These are phyloP conservation scores for Penicillium sp. DNA, from an alignment of 2,329 filamentous ascomycete species.

Conservation along the genomic window DNA sequence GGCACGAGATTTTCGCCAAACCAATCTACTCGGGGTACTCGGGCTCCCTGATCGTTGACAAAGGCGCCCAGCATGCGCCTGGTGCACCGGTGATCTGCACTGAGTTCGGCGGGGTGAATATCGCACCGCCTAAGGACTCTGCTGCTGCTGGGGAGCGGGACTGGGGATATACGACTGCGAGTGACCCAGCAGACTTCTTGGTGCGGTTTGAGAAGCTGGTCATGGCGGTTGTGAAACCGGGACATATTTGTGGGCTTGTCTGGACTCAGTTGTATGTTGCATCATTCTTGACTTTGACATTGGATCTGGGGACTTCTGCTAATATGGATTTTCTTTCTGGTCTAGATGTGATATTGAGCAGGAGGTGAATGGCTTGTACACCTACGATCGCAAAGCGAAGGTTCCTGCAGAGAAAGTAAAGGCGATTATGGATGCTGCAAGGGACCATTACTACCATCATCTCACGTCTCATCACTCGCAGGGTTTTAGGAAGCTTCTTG, in stretches of 20 bases:
- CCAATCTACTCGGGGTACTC: conserved; percentile 39
- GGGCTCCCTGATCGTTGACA: conserved; percentile 41
- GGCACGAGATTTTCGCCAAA: conserved; percentile 55
- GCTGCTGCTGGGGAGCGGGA: conserved; percentile 47
- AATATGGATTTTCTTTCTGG: neutral
- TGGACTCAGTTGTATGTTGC: conserved; percentile 59
- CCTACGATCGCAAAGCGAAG: conserved; percentile 61
- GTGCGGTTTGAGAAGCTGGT: conserved; percentile 58
- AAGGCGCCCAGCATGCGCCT: conserved; percentile 51
- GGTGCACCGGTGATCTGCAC: conserved; percentile 64
- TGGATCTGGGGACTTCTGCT: neutral
- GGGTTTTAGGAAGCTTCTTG: conserved; percentile 19
- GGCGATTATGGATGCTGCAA: conserved; percentile 56
- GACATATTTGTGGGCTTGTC: conserved; percentile 61
- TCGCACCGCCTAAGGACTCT: conserved; percentile 49
- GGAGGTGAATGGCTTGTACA: conserved; percentile 66
- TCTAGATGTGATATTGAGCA: conserved; percentile 59
- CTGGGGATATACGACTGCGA: conserved; percentile 69
- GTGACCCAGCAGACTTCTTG: conserved; percentile 59
- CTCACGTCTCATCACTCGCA: conserved; percentile 18
- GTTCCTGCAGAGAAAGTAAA: conserved; percentile 57
- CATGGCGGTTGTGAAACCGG: conserved; percentile 56
- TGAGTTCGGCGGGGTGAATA: conserved; percentile 68
- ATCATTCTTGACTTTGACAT: neutral
- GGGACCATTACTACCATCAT: conserved; percentile 45